Evolutionary conservation across 2,329 filamentous ascomycete species (phyloP), one percentile per base, ranked within the genome.

Genomic region (Teratosphaeria pseudoeucalypti): DNA sequence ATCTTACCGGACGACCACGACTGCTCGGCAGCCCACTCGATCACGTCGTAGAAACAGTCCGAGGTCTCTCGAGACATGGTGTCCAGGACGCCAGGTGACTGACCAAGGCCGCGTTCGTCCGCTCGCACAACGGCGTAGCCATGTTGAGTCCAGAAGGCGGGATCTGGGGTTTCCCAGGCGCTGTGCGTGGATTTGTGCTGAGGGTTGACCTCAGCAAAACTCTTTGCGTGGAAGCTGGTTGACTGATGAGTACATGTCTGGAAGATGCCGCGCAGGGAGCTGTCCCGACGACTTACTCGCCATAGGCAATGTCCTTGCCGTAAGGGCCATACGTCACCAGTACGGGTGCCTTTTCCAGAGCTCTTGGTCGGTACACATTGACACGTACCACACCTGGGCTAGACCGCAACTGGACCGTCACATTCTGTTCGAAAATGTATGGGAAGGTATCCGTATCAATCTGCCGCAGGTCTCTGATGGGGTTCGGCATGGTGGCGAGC

Each of bases 281-380:
- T 3, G 14, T 19, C 2, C 2, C 2, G 39, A 76, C 62, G 58
- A 57, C 72, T 64, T 65, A 78, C 75, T 79, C 75, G 60, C 77
- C 74, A 68, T 89, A 89, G 23, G 78, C 81, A 39, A 88, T 86
- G 65, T 89, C 86, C 65, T 90, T 89, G 54, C 87, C 86, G 63
- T 89, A 89, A 0, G 87, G 87, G 0, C 86, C 86, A 63, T 89
- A 89, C 0, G 86, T 89, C 2, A 87, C 82, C 9, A 89, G 70
- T 0, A 87, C 85, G 0, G 87, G 86, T 26, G 78, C 78, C 62
- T 70, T 75, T 52, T 66, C 65, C 2, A 65, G 61, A 4, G 66
- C 67, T 60, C 71, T 72, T 16, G 70, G 71, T 11, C 70, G 65
- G 59, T 70, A 73, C 16, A 73, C 68, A 61, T 72, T 72, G 37